Base-by-base conservation (phyloP, 257 asterid genomes). In the Ilex asprella region DNA sequence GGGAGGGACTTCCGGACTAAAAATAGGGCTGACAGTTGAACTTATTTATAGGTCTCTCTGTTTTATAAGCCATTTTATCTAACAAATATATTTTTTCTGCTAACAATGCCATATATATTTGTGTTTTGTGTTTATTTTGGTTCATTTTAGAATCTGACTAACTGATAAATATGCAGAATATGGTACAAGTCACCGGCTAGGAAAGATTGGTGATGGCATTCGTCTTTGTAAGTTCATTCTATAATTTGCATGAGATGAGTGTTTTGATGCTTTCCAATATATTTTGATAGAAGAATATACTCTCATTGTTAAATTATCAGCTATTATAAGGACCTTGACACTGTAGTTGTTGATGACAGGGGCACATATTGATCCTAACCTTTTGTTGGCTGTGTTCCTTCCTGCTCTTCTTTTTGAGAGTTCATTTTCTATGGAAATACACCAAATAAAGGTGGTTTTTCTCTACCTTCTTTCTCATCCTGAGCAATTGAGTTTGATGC, bases 351-450 rank as follows among this genome's bases (percentile, higher is more conserved):
- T 65, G 59, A 56, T 63, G 39, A 31, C 66, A 92, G 99, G 99
- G 99, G 84, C 88, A 73, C 66, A 72, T 74, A 92, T 92, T 66
- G 81, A 92, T 79, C 99, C 99, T n/a, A 85, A 92, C 70, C 97
- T 92, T 78, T 89, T 92, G 58, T 75, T 92, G 87, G 96, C 95
- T 39, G 94, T 92, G 64, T 92, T 92, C 81, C 99, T 92, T 72
- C 99, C 99, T 30, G 96, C 99, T 12, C 97, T 92, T 72, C 99
- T 92, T 67, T 92, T 89, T 43, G 97, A 92, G 86, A 86, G 99
- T 75, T 80, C 99, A 31, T 92, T 92, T 76, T 79, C 80, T 35
- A 83, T 92, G 99, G 99, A 89, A 85, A 82, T 86, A 61, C 99
- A 92, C 85, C 97, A 86, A 82, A 92, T 92, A 76, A 92, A 92